A percentile compares a stretch with the other conserved stretches of the same genome.
Conservation (phyloP, 805 yeast species). For the Schwanniomyces pseudopolymorphus region DNA sequence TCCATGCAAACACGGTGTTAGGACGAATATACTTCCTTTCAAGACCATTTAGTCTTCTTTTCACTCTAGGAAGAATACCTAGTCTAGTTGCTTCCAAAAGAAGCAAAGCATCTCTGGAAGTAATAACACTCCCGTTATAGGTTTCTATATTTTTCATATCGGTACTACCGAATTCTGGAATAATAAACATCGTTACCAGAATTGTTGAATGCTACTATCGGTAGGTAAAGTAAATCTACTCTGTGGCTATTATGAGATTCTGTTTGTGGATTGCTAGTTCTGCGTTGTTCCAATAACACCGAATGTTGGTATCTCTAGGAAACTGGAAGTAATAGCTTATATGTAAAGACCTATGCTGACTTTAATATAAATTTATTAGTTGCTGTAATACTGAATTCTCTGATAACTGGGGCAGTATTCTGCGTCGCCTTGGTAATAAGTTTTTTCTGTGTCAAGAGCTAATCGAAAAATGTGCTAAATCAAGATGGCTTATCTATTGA, state of each 20-base stretch:
- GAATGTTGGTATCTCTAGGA: no score
- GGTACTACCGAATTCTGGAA: conserved; percentile 5
- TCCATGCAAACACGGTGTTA: conserved; percentile 71
- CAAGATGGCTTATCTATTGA: no score
- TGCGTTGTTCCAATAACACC: no score
- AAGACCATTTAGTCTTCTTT: conserved; percentile 53
- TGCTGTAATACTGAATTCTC: not conserved
- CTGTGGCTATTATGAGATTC: no score
- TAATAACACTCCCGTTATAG: conserved; percentile 57
- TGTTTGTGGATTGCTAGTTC: no score
- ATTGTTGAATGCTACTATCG: not conserved
- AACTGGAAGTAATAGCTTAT: no score
- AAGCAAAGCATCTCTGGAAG: conserved; percentile 61
- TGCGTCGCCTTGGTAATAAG: not conserved
- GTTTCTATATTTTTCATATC: conserved; percentile 26
- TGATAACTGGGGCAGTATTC: not conserved
- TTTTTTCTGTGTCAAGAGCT: not conserved
- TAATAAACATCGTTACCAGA: conserved; percentile 3
- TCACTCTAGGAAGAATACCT: conserved; percentile 56
- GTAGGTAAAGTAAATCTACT: no score
- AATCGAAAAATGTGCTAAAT: not conserved
- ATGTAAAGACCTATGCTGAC: no score
- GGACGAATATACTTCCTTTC: conserved; percentile 58
- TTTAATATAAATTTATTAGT: no score
- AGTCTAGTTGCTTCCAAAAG: conserved; percentile 64